Base-by-base conservation (phyloP, 306 rosid species). In the Gastrolobium bilobum region DNA sequence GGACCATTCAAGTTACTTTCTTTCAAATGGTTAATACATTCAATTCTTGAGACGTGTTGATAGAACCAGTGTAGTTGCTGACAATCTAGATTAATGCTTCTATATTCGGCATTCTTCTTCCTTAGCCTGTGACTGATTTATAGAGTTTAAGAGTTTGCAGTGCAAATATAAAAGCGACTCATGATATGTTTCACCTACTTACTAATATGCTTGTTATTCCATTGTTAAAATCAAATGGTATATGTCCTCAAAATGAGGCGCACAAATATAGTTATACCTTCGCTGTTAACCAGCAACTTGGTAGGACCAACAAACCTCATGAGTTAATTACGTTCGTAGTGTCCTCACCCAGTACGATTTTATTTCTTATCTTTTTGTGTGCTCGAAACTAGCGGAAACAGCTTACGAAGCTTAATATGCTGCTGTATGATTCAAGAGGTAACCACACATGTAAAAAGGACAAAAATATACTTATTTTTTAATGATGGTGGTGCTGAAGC, bases 71-170 rank as follows among this genome's bases (percentile, higher is more conserved):
- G 66, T 66, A 31, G 81, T 63, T 52, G 20, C 15, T 31, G 51
- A 44, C 69, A 67, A n/a, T 9, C 29, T 67, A 44, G 39, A 10
- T 30, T 7, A n/a, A 8, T n/a, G 46, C 33, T 42, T 57, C 48
- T 34, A 40, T 30, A n/a, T 40, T 66, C 53, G 5, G 34, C 53
- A 20, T 13, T 64, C 64, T 64, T 51, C 81, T 64, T 60, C 68
- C 60, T 48, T 50, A 53, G 15, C 53, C 3, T 48, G 61, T 39
- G 20, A 73, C 7, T 1, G 60, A 59, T 52, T n/a, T 58, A 74
- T 13, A 7, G 56, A 42, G 31, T 43, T 13, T 47, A 13, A 29
- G n/a, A 56, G 33, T 43, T 11, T 40, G 53, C 52, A 26, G 40
- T 40, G 30, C 30, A 56, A 3, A 73, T 54, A 71, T 20, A 10